These are phyloP conservation scores for Dictyostelium firmibasis DNA, from an alignment of 78 protist species.

Conservation along the genomic window DNA sequence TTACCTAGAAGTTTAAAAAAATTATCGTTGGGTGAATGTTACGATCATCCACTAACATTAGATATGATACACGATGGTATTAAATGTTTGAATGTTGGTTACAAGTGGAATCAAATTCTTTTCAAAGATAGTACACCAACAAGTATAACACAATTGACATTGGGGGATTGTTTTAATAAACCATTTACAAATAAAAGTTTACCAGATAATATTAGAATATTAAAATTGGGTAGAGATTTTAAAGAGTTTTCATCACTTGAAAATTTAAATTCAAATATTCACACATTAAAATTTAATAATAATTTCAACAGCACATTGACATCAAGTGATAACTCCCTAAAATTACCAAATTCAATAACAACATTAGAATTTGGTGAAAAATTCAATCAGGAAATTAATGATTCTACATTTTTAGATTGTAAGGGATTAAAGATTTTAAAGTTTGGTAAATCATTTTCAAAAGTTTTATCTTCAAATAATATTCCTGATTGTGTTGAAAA, in stretches of 20 bases:
- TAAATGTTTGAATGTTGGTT: not conserved
- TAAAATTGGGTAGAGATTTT: not conserved
- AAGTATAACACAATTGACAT: not conserved
- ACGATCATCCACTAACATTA: not conserved
- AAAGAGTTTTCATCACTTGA: not conserved
- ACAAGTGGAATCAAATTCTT: not conserved
- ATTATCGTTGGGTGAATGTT: not conserved
- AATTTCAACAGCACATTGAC: not conserved
- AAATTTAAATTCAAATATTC: not conserved
- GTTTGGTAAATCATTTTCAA: not conserved
- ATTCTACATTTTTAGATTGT: not conserved
- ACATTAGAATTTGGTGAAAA: not conserved
- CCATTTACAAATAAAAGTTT: not conserved
- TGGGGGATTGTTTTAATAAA: not conserved
- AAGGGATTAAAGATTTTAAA: not conserved
- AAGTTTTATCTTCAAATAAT: not conserved
- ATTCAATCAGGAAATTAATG: not conserved
- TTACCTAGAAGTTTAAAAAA: not conserved
- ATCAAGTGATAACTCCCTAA: not conserved
- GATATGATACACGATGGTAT: not conserved
- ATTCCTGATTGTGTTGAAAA: not conserved
- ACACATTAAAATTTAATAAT: not conserved
- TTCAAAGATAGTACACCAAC: not conserved
- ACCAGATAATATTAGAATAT: not conserved
- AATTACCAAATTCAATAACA: not conserved